Evolutionary conservation across 352 stramenopile genomes (phyloP).

Genomic region (Pythium oligandrum): DNA sequence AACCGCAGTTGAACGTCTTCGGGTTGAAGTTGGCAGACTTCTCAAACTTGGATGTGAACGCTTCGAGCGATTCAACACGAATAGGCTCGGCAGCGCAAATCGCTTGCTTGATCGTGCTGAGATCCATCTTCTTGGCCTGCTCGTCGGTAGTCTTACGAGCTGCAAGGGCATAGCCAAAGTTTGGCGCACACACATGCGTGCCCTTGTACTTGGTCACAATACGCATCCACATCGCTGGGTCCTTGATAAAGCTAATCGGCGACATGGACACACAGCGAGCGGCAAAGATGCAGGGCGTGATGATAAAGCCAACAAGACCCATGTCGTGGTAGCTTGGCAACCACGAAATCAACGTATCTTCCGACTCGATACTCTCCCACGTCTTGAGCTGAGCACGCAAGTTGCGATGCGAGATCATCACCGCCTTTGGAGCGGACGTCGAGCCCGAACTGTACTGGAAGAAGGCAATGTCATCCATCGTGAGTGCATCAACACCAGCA

Average conservation of each 20-base stretch:
- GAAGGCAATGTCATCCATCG: slow-evolving; percentile 62
- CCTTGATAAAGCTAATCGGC: slow-evolving; percentile 84
- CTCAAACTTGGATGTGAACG: slow-evolving; percentile 67
- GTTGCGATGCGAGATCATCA: slow-evolving; percentile 85
- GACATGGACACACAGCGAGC: slow-evolving; percentile 77
- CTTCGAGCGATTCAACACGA: slow-evolving; percentile 65
- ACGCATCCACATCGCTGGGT: slow-evolving; percentile 78
- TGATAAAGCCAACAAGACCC: slow-evolving; percentile 80
- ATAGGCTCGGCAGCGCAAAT: slow-evolving; percentile 83
- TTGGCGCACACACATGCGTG: slow-evolving; percentile 71
- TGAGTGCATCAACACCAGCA: slow-evolving; percentile 25
- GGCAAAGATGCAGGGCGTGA: slow-evolving; percentile 49
- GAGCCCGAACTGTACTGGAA: slow-evolving; percentile 84
- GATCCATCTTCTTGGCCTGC: slow-evolving; percentile 50
- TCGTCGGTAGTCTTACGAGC: slow-evolving; percentile 73
- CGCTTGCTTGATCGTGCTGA: slow-evolving; percentile 61
- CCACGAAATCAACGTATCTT: slow-evolving; percentile 75
- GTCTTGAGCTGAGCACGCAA: slow-evolving; percentile 66
- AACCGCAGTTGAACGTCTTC: slow-evolving; percentile 78
- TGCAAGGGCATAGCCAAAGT: slow-evolving; percentile 75
- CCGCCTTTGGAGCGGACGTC: slow-evolving; percentile 73
- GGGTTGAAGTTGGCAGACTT: slow-evolving; percentile 47
- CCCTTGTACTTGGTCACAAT: slow-evolving; percentile 69
- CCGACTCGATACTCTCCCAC: slow-evolving; percentile 55
- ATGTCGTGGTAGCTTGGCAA: slow-evolving; percentile 84